Evolutionary conservation across 2,329 filamentous ascomycete genomes (phyloP), one percentile per base, ranked within the genome.

Genomic region (Thelonectria rubi): DNA sequence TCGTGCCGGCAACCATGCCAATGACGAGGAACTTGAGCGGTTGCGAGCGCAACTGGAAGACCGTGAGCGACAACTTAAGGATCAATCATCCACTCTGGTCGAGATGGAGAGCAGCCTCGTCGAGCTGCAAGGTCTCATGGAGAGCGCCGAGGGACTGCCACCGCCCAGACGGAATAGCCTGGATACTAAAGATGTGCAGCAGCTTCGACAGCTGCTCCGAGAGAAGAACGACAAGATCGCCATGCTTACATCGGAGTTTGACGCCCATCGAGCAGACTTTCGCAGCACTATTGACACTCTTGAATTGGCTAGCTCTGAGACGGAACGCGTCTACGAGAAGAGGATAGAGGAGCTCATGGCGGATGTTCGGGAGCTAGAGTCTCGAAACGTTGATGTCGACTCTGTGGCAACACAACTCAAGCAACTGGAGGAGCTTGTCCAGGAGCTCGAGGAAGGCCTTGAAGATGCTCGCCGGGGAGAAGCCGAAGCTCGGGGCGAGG

Each of bases 181-280:
- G 21, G 88, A 89, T 59, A 91, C 91, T 58, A 89, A 89, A 67
- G 94, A 97, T 74, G 84, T 88, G 2, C 76, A 85, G 5, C 91
- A 96, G 73, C 82, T 99, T 59, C 88, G 94, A 55, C 86, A 90
- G n/a, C 79, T 97, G 69, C 79, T 99, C 55, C 86, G 92, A 21
- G 95, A 99, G 78, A 97, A 97, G 84, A 97, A 97, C 72, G 95
- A 99, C 60, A 97, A 94, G 81, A 97, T 99, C 67, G 89, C 91
- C 24, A 89, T 94, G 82, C 85, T 99, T 69, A 98, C 94, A 1
- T 88, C 92, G 9, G 95, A 99, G 74, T 99, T 99, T 71, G 95
- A 99, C 74, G 88, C 91, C 10, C 94, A 99, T 75, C 87, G 95
- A 60, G 94, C 95, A 17, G 95, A 99, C 76, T 99, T 99, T 78